phyloP scores from a whole-genome alignment of 2,329 filamentous ascomycete species.

The Curvularia eragrostidis region DNA sequence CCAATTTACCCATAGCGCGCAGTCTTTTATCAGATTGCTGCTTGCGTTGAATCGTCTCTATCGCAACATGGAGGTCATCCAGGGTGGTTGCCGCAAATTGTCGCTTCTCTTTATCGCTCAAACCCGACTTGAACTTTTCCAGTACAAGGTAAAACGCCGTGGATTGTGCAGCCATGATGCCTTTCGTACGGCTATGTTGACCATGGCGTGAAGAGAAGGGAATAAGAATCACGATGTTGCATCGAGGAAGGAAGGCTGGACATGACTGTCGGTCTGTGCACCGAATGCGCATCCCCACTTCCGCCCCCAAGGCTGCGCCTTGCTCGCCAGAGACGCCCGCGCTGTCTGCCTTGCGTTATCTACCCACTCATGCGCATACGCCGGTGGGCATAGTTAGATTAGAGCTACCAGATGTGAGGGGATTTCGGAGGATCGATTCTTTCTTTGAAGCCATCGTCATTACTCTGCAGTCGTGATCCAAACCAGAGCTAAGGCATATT shows the following conservation, averaged over 20 bases:
- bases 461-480: neutral
- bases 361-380: neutral
- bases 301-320: constrained; percentile 1
- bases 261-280: neutral
- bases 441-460: neutral
- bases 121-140: constrained; percentile 13
- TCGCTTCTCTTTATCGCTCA: constrained; percentile 14
- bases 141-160: constrained; percentile 10
- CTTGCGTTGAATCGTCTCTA: constrained; percentile 36
- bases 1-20: constrained; percentile 32
- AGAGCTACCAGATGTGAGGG: too few relatives aligned
- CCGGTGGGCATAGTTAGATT: neutral
- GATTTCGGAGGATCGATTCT: neutral
- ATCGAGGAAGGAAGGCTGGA: neutral
- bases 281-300: neutral
- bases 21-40: constrained; percentile 32
- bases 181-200: neutral
- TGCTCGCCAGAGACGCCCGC: neutral
- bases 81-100: constrained; percentile 24
- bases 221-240: neutral
- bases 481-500: neutral
- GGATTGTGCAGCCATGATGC: neutral
- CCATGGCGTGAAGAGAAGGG: neutral
- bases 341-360: neutral
- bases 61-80: constrained; percentile 24